phyloP scores from a whole-genome alignment of 106 monocot species.

The Dendrobium officinale region DNA sequence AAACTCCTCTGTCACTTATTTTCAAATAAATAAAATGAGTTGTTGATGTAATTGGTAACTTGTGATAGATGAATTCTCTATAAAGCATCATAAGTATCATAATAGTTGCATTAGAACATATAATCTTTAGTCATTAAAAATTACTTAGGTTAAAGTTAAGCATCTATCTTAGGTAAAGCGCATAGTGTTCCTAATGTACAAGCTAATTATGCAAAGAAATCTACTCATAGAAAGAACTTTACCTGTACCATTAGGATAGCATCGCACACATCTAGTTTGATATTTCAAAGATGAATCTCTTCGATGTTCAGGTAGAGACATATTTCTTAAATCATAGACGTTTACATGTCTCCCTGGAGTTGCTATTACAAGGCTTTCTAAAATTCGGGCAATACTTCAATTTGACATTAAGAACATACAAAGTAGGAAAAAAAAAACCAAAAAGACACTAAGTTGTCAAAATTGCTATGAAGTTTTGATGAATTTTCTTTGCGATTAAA shows the following conservation, averaged over 20 bases:
- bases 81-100: too few species aligned
- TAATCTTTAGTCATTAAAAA: too few species aligned
- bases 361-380: constrained; percentile 58
- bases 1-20: not conserved
- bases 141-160: not conserved
- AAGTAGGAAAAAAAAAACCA: too few species aligned
- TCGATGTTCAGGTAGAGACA: constrained; percentile 93
- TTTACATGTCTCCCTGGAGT: constrained; percentile 96
- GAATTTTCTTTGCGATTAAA: too few species aligned
- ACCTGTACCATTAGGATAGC: constrained; percentile 99
- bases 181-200: not conserved
- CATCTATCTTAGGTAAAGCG: not conserved
- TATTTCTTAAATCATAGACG: constrained; percentile 90
- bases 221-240: constrained; percentile 6
- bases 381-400: too few species aligned
- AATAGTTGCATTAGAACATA: too few species aligned
- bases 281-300: constrained; percentile 95
- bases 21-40: not conserved
- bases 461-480: too few species aligned
- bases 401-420: too few species aligned
- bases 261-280: constrained; percentile 96
- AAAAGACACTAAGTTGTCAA: too few species aligned
- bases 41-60: too few species aligned
- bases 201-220: not conserved
- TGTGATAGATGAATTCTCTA: too few species aligned